Percentiles rank a stretch among this genome's conserved stretches.
Conservation (phyloP, 2,329 filamentous ascomycete genomes). For the Trichothecium roseum region DNA sequence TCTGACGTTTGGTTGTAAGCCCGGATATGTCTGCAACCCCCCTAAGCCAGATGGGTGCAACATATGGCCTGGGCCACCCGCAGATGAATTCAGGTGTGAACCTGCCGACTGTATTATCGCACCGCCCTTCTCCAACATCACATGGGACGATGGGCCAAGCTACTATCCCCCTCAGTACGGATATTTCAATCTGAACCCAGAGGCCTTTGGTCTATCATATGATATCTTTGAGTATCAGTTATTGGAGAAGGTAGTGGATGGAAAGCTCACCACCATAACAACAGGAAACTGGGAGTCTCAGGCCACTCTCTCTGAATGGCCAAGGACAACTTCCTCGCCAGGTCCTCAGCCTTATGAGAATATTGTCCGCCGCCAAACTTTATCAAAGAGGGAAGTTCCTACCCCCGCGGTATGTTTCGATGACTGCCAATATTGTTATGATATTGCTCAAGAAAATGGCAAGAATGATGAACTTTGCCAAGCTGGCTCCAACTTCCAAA, state of each 20-base stretch:
- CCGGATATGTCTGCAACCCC: slow-evolving; percentile 43
- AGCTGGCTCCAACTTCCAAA: slow-evolving; percentile 27
- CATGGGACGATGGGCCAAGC: slow-evolving; percentile 31
- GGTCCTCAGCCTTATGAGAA: neutral
- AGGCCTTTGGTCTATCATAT: slow-evolving; percentile 51
- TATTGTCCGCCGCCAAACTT: slow-evolving; percentile 10
- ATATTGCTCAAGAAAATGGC: slow-evolving; percentile 34
- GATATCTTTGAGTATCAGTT: slow-evolving; percentile 45
- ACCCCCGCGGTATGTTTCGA: slow-evolving; percentile 40
- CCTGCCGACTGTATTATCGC: slow-evolving; percentile 32
- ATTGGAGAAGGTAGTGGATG: slow-evolving; percentile 21
- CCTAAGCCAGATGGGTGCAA: slow-evolving; percentile 38
- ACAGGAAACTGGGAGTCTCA: slow-evolving; percentile 49
- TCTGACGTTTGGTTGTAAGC: slow-evolving; percentile 41
- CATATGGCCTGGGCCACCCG: slow-evolving; percentile 37
- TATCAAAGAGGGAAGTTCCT: slow-evolving; percentile 25
- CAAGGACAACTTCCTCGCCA: slow-evolving; percentile 9
- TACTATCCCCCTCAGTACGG: slow-evolving; percentile 40
- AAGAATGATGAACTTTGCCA: slow-evolving; percentile 37
- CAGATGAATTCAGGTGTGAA: slow-evolving; percentile 34
- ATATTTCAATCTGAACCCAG: slow-evolving; percentile 56
- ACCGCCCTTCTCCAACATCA: slow-evolving; percentile 21
- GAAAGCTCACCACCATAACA: slow-evolving; percentile 30
- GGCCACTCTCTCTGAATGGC: slow-evolving; percentile 28
- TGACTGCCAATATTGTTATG: slow-evolving; percentile 39